Evolutionary conservation across 495 filamentous ascomycete genomes (phyloP).

Genomic region (Penicillium mononematosum): DNA sequence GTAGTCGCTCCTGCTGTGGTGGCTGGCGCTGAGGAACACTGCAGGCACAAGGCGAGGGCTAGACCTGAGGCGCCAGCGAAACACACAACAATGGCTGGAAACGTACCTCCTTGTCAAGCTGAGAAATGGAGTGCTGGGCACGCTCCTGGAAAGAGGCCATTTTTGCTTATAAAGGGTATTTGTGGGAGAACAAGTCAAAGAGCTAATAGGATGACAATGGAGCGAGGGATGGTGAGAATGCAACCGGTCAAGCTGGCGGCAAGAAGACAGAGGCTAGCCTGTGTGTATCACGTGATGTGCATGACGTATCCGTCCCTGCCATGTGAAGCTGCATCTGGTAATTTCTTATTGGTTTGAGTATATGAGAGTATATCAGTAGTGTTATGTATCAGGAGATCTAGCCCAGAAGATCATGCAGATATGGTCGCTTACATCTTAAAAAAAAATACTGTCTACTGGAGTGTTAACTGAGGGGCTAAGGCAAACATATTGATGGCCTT

Average conservation of each 20-base stretch:
- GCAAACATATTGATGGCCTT: background rate
- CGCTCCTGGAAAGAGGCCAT: constrained; percentile 85
- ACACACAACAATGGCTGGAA: constrained; percentile 29
- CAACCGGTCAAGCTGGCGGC: constrained; percentile 30
- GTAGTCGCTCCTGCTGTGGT: constrained; percentile 5
- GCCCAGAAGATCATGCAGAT: background rate
- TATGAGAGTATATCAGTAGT: background rate
- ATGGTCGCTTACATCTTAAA: background rate
- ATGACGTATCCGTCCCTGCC: constrained; percentile 26
- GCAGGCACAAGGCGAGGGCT: constrained; percentile 21
- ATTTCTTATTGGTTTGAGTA: background rate
- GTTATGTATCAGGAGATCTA: background rate
- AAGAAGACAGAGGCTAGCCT: constrained; percentile 15
- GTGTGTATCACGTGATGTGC: constrained; percentile 28
- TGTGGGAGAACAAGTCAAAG: constrained; percentile 8
- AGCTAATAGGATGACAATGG: constrained; percentile 15
- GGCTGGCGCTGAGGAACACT: constrained; percentile 15
- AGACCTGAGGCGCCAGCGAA: constrained; percentile 26
- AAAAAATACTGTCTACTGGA: background rate
- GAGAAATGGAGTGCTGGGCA: constrained; percentile 80
- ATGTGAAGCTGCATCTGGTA: constrained; percentile 4
- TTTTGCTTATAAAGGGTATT: constrained; percentile 25
- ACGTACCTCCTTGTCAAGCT: constrained; percentile 97
- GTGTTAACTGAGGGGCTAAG: background rate
- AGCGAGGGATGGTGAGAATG: constrained; percentile 33